Percentiles rank a stretch among this genome's conserved stretches.
phyloP scores from a whole-genome alignment of 805 yeast genomes.

The Candida montana region DNA sequence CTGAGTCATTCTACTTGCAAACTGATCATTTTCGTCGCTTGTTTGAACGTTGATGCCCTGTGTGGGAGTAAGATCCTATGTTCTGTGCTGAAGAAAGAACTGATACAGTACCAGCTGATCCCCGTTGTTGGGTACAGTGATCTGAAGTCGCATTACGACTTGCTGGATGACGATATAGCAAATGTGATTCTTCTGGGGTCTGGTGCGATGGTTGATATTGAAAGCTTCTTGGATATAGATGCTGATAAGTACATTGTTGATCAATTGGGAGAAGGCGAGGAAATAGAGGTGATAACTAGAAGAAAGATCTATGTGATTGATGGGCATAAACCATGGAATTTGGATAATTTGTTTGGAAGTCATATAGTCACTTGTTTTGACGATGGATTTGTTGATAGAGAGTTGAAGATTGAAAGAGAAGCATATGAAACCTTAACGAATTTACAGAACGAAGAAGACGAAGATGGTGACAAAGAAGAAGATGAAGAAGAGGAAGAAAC shows the following conservation, averaged over 20 bases:
- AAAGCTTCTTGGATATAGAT: conserved; percentile 62
- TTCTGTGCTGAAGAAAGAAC: conserved; percentile 64
- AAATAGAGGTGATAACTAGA: conserved; percentile 30
- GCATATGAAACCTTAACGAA: conserved; percentile 56
- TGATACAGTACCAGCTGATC: conserved; percentile 80
- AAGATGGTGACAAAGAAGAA: conserved; percentile 33
- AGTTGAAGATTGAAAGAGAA: conserved; percentile 46
- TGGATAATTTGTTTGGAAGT: conserved; percentile 87
- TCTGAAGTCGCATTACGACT: conserved; percentile 53
- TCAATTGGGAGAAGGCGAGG: conserved; percentile 14
- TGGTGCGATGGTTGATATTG: conserved; percentile 88
- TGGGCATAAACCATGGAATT: conserved; percentile 94
- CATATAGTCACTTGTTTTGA: conserved; percentile 75
- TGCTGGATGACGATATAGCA: conserved; percentile 67
- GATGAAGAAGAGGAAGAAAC: conserved; percentile 27
- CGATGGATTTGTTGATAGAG: conserved; percentile 70
- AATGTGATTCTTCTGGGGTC: conserved; percentile 84
- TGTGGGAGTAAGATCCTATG: conserved; percentile 82
- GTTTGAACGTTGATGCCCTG: conserved; percentile 85
- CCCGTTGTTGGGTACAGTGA: conserved; percentile 93
- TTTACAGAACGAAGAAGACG: conserved; percentile 33
- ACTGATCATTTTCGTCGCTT: conserved; percentile 72
- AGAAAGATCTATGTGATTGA: conserved; percentile 79
- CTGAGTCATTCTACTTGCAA: conserved; percentile 91
- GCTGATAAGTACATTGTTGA: conserved; percentile 40